These are phyloP conservation scores for Blastobotrys mokoenaii DNA, from an alignment of 805 yeast species.

Conservation along the genomic window DNA sequence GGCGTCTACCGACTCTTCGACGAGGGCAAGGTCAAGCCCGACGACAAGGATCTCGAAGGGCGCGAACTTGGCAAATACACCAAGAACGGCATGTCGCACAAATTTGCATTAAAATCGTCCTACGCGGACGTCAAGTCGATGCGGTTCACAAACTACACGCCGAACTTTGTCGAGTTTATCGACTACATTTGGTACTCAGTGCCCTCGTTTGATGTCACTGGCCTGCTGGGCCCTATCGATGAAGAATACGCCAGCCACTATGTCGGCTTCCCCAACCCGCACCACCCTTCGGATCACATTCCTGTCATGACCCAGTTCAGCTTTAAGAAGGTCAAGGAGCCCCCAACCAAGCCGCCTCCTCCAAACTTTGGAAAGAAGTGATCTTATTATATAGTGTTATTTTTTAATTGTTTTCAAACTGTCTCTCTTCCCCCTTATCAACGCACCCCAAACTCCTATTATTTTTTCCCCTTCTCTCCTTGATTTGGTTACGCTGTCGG, in stretches of 20 bases:
- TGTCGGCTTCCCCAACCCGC: slow-evolving; percentile 90
- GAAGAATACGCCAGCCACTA: slow-evolving; percentile 62
- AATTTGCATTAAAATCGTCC: slow-evolving; percentile 73
- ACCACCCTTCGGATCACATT: slow-evolving; percentile 90
- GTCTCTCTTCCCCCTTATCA: too few species aligned
- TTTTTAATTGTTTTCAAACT: too few species aligned
- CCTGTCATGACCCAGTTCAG: slow-evolving; percentile 77
- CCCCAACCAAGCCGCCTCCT: slow-evolving; percentile 12
- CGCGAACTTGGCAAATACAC: slow-evolving; percentile 87
- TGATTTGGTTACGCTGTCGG: too few species aligned
- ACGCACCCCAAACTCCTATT: too few species aligned
- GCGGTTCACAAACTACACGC: slow-evolving; percentile 91
- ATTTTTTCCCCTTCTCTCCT: too few species aligned
- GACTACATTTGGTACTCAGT: slow-evolving; percentile 96
- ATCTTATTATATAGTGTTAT: not conserved
- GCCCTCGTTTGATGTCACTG: slow-evolving; percentile 68
- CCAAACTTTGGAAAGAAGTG: slow-evolving; percentile 14
- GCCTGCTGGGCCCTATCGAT: slow-evolving; percentile 79
- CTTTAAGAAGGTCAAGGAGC: slow-evolving; percentile 34
- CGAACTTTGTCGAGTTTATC: slow-evolving; percentile 84
- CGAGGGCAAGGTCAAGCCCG: slow-evolving; percentile 60
- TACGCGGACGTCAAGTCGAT: slow-evolving; percentile 80
- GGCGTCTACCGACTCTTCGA: slow-evolving; percentile 90
- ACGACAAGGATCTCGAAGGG: slow-evolving; percentile 75
- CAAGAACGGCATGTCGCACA: slow-evolving; percentile 77